phyloP scores from a whole-genome alignment of 164 flowering plant genomes.

The Paratinospora sagittata region DNA sequence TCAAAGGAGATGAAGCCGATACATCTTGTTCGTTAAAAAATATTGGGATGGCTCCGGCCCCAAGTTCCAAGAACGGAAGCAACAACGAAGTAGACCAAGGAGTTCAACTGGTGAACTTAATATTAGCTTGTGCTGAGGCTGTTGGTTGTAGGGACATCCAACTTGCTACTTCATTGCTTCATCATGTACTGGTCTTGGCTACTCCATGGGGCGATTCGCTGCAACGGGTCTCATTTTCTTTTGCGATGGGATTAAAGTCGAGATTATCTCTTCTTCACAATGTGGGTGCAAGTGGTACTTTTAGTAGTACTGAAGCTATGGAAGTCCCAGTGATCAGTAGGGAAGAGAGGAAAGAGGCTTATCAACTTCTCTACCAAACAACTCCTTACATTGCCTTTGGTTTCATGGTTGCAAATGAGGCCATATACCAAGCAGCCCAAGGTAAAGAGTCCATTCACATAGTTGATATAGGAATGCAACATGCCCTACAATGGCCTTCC shows the following conservation, averaged over 20 bases:
- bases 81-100: constrained; percentile 46
- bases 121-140: constrained; percentile 69
- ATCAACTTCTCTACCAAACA: constrained; percentile 43
- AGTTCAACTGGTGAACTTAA: constrained; percentile 49
- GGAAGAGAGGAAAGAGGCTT: constrained; percentile 51
- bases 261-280: constrained; percentile 37
- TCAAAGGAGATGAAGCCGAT: constrained; percentile 20
- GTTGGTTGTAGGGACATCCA: constrained; percentile 52
- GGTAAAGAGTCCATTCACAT: constrained; percentile 46
- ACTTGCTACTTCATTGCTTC: constrained; percentile 55
- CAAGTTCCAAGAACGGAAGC: constrained; percentile 10
- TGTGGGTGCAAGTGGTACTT: constrained; percentile 32
- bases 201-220: constrained; percentile 49
- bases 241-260: constrained; percentile 43
- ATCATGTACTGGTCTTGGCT: constrained; percentile 36
- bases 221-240: constrained; percentile 48
- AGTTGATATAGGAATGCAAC: constrained; percentile 51
- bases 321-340: constrained; percentile 21
- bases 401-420: constrained; percentile 59
- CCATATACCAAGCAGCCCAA: constrained; percentile 38
- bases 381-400: constrained; percentile 63
- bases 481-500: constrained; percentile 54
- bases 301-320: constrained; percentile 17
- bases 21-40: constrained; percentile 11
- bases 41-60: constrained; percentile 6